Base-by-base conservation (phyloP, 208 protist genomes). In the Tetramitus jugosus region DNA sequence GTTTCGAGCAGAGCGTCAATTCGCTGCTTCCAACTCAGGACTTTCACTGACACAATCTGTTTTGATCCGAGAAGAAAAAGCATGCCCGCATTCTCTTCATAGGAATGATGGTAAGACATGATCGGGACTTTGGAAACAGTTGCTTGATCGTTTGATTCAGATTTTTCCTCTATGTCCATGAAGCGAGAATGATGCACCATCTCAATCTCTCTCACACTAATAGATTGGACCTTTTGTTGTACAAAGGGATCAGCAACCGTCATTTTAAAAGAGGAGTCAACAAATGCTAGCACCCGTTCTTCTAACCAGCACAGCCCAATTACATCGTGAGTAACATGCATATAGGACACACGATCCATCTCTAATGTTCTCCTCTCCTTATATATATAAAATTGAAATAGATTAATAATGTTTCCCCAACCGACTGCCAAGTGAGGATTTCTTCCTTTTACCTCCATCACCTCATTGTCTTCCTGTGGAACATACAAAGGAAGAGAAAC, bases 111-210 rank as follows among this genome's bases (percentile, higher is more conserved):
- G 3, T 62, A 62, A 49, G 14, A 49, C 4, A 14, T 49, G 14
- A 17, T 49, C 45, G 45, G 8, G 4, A 49, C 4, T 49, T 4
- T 4, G 14, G 14, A 49, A 17, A 49, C 45, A 49, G 45, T 17
- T 49, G 45, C 4, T 17, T 49, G 45, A 49, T 49, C 4, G 4
- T 4, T 17, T 49, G 45, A 7, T 62, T 6, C 56, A 23, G 56
- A 33, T 62, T 3, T 62, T 62, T 62, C 56, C 3, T 3, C 29
- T n/a, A 42, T 56, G 23, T 53, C 37, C 14, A 53, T 43, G 26
- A 53, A 74, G 46, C 67, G 29, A 6, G 67, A 74, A 37, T 74
- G 67, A 52, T 53, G 39, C 1, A n/a, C 26, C 14, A 74, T n/a
- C 3, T 10, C 10, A 3, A 62, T 62, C 3, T 62, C n/a, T 62